A percentile compares a stretch with the other conserved stretches of the same genome.
These are phyloP conservation scores for Medicago lupulina DNA, from an alignment of 306 rosid species.

Conservation along the genomic window DNA sequence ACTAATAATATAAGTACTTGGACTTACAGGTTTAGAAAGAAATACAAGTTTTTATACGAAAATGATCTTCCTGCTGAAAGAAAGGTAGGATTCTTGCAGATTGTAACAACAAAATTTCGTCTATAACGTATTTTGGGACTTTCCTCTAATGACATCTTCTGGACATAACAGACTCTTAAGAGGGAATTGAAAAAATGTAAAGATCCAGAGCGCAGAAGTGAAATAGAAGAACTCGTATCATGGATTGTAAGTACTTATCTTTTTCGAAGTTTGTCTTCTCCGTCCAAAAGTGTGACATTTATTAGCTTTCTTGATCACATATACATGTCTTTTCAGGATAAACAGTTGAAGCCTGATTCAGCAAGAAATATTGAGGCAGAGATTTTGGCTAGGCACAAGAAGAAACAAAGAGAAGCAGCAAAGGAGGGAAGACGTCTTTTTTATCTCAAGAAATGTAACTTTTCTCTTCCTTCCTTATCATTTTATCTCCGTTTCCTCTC, in stretches of 20 bases:
- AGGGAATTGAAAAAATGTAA: constrained; percentile 57
- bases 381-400: constrained; percentile 73
- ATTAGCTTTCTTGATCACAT: background rate
- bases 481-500: background rate
- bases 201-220: constrained; percentile 59
- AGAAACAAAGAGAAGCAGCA: constrained; percentile 77
- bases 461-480: background rate
- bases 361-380: constrained; percentile 49
- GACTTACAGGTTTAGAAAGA: too few relatives aligned
- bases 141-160: constrained; percentile 26
- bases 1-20: too few relatives aligned
- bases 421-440: constrained; percentile 78
- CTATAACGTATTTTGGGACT: constrained; percentile 18
- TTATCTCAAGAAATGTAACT: constrained; percentile 69
- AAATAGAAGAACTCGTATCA: constrained; percentile 56
- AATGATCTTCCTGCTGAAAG: too few relatives aligned
- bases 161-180: constrained; percentile 53
- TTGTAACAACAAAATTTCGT: constrained; percentile 2
- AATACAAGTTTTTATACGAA: background rate
- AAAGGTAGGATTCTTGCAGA: background rate
- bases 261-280: constrained; percentile 34
- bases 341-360: constrained; percentile 61
- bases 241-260: constrained; percentile 64
- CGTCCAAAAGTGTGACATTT: constrained; percentile 11
- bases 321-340: constrained; percentile 60